These are phyloP conservation scores for Dactylellina sp. DNA, from an alignment of 2,329 filamentous ascomycete species.

Conservation along the genomic window DNA sequence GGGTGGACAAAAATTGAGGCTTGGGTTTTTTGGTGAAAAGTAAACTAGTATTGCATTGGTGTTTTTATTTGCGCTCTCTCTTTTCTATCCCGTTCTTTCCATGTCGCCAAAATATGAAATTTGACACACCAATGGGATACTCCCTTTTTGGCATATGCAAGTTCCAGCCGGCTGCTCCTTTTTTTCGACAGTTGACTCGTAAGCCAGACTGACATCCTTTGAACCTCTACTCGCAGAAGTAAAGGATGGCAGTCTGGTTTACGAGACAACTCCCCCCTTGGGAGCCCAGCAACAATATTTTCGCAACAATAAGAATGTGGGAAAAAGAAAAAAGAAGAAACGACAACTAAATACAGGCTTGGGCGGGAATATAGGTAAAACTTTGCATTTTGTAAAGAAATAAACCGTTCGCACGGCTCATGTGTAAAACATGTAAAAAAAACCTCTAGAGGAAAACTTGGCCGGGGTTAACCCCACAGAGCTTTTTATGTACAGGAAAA, in stretches of 20 bases:
- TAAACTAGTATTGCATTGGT: no score
- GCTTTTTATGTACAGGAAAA: constrained; percentile 53
- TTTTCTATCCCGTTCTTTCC: no score
- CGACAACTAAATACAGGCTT: constrained; percentile 35
- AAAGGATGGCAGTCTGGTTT: constrained; percentile 57
- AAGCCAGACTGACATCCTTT: constrained; percentile 57
- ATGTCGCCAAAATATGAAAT: not conserved
- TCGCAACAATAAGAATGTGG: constrained; percentile 23
- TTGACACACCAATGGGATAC: not conserved
- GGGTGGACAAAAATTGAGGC: no score
- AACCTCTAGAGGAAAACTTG: constrained; percentile 53
- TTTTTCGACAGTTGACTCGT: constrained; percentile 57
- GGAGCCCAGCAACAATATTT: constrained; percentile 43
- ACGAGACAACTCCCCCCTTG: constrained; percentile 56
- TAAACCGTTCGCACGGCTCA: constrained; percentile 46
- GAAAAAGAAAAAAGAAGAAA: constrained; percentile 21
- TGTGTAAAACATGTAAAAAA: constrained; percentile 41
- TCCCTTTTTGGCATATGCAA: not conserved
- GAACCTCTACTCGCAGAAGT: constrained; percentile 56
- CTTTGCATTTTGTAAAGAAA: constrained; percentile 23
- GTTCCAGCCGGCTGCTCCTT: constrained; percentile 9
- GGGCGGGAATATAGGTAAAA: not conserved
- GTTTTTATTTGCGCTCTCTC: no score
- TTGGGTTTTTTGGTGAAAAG: no score
- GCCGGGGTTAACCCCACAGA: constrained; percentile 42